phyloP scores from a whole-genome alignment of 129 eudicot genomes.

The Oenanthe sinensis region DNA sequence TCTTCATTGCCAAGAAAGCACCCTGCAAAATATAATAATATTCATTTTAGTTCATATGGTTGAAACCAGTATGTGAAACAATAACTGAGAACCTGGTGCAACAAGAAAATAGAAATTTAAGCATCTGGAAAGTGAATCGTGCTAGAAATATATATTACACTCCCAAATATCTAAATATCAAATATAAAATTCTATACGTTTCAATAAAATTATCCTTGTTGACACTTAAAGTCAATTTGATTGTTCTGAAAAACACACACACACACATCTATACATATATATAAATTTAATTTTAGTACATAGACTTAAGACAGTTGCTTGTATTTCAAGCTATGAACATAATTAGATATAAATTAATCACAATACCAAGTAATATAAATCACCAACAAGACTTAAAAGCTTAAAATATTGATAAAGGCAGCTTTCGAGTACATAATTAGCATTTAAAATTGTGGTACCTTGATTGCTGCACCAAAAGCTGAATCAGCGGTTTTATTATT shows the following conservation, averaged over 20 bases:
- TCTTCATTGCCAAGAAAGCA: conserved; percentile 95
- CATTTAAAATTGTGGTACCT: conserved; percentile 36
- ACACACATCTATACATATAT: not conserved
- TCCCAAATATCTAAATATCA: not conserved
- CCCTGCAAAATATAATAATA: conserved; percentile 40
- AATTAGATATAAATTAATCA: not conserved
- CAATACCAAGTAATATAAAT: not conserved
- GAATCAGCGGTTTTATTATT: conserved; percentile 83
- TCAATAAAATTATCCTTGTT: not conserved
- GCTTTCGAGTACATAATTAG: not conserved
- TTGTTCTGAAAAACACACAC: not conserved
- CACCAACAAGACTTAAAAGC: not conserved
- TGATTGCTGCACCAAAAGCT: conserved; percentile 93
- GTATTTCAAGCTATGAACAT: not conserved
- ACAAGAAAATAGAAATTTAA: not conserved
- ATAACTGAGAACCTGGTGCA: not conserved
- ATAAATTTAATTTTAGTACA: not conserved
- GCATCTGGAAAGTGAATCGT: not conserved
- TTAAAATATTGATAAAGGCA: not conserved
- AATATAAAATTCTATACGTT: not conserved
- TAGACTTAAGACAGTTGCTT: not conserved
- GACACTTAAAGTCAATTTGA: not conserved
- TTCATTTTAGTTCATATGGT: not conserved
- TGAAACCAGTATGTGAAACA: not conserved
- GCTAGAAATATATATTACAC: not conserved